phyloP scores from a whole-genome alignment of 2,329 filamentous ascomycete genomes.

The Diaporthe velutina region DNA sequence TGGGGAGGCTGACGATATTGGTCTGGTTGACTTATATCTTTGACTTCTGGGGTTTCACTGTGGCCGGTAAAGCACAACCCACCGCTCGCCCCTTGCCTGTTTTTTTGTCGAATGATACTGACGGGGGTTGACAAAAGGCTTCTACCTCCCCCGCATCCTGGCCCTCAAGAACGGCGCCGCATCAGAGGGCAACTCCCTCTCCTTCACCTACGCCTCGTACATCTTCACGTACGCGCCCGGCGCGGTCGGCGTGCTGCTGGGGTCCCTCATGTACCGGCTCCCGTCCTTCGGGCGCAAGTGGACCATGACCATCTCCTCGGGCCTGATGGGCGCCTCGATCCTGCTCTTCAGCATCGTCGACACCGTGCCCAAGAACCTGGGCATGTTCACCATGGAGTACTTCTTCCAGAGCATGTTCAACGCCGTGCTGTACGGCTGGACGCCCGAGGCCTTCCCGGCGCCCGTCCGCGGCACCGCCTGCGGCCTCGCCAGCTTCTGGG shows the following conservation, averaged over 20 bases:
- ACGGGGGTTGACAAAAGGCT: conserved; percentile 44
- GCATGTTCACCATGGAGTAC: conserved; percentile 64
- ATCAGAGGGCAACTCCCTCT: conserved; percentile 52
- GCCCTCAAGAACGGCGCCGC: conserved; percentile 63
- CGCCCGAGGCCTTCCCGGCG: conserved; percentile 64
- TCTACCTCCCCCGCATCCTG: conserved; percentile 62
- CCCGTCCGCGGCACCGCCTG: conserved; percentile 64
- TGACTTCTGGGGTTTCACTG: conserved; percentile 55
- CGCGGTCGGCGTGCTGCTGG: conserved; percentile 63
- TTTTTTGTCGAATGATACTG: not conserved
- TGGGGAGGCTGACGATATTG: conserved; percentile 52
- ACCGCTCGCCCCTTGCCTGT: not conserved
- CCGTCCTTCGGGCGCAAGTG: conserved; percentile 53
- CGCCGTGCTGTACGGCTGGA: conserved; percentile 64
- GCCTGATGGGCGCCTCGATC: conserved; percentile 57
- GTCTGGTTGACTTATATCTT: conserved; percentile 55
- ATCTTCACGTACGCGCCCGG: conserved; percentile 67
- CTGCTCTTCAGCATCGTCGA: conserved; percentile 60
- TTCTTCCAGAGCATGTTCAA: conserved; percentile 67
- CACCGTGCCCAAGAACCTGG: conserved; percentile 58
- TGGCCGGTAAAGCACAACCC: conserved; percentile 48
- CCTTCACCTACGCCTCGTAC: conserved; percentile 64
- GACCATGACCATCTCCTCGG: conserved; percentile 57
- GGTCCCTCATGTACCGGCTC: conserved; percentile 56
- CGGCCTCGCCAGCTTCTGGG: conserved; percentile 71